Base-by-base conservation (phyloP, 2,329 filamentous ascomycete genomes). In the Chrysosporium keratinophilum region DNA sequence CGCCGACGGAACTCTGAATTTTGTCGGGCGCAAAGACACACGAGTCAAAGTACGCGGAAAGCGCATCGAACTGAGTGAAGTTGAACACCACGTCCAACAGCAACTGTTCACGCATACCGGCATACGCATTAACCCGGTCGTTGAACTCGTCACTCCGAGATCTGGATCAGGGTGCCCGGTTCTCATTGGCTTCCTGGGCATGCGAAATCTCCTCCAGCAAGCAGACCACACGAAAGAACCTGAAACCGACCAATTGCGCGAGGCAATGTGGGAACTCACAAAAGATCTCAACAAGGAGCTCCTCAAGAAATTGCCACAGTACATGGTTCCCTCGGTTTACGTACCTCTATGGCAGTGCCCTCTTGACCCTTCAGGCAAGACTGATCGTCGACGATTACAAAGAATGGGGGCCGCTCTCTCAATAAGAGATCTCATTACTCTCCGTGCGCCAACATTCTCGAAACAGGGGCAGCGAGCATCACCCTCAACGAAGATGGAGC, bases 31-130 rank as follows among this genome's bases (percentile, higher is more conserved):
- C 31, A 64, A 62, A 44, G 64, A 66, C 46, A 50, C 50, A 1
- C 90, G 95, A 66, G 83, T 94, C 57, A 95, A 95, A 66, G 75
- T 95, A 3, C 80, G 88, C 11, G 88, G 88, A 0, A 88, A 95
- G 65, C 77, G 88, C 12, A 75, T 95, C 0, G 88, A 95, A 62
- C 83, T 93, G 54, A 85, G 83, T 0, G 88, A 95, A 70, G 91
- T 95, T 67, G 86, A 91, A 63, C 79, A 87, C 60, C 83, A 80
- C 1, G 76, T 83, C 58, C 63, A 41, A 23, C 41, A 33, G 2
- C 19, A 37, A 28, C 23, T 28, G 3, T 28, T 28, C 23, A 28
- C 7, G 23, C 23, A 28, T 7, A 28, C 23, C 23, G 23, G 23
- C 23, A 7, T 28, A 28, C 23, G 23, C 3, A 28, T 28, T 7